Evolutionary conservation across 352 stramenopile species (phyloP).

Genomic region (Phytophthora melonis): DNA sequence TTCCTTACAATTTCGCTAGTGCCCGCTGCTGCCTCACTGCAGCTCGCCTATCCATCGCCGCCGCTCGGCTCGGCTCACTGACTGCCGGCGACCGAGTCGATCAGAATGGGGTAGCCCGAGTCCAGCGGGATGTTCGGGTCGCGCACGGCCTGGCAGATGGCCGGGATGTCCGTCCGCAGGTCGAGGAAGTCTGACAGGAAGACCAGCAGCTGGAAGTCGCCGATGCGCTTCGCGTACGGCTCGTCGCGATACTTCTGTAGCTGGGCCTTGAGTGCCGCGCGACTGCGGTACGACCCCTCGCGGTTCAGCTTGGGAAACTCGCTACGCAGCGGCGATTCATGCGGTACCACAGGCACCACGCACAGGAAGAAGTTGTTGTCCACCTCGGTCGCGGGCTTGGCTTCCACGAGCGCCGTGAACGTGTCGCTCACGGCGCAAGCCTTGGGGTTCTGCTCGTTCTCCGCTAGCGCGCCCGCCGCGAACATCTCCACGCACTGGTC

Average conservation of each 20-base stretch:
- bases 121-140: constrained; percentile 92
- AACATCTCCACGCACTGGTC: constrained; percentile 99
- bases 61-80: constrained; percentile 40
- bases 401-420: constrained; percentile 98
- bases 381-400: constrained; percentile 90
- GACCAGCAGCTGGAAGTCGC: constrained; percentile 97
- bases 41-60: constrained; percentile 18
- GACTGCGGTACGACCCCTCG: constrained; percentile 81
- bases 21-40: constrained; percentile 1
- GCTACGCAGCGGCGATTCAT: constrained; percentile 93
- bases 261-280: constrained; percentile 94
- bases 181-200: constrained; percentile 96
- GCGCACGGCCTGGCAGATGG: constrained; percentile 93
- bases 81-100: constrained; percentile 93
- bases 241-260: constrained; percentile 76
- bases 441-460: constrained; percentile 91
- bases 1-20: constrained; percentile 32
- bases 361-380: constrained; percentile 99
- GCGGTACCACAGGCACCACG: constrained; percentile 95
- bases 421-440: constrained; percentile 94
- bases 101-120: constrained; percentile 96
- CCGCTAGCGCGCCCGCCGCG: constrained; percentile 92
- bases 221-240: constrained; percentile 91
- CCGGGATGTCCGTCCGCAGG: constrained; percentile 91
- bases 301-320: constrained; percentile 96